phyloP scores from a whole-genome alignment of 306 rosid species.

The Castanea crenata region DNA sequence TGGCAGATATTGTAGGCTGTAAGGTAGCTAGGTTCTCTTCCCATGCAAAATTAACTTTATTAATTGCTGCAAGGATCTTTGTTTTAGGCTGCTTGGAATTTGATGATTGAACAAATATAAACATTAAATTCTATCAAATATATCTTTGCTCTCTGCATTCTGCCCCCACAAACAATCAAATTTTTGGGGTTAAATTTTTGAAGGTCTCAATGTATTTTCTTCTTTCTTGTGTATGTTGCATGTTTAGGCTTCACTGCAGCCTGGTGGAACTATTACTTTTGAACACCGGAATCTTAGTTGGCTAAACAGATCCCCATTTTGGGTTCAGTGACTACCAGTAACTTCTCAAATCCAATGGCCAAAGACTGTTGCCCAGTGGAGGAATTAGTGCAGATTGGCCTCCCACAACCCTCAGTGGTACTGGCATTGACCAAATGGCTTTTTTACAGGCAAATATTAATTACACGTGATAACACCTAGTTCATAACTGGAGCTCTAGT shows the following conservation, averaged over 20 bases:
- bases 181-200: not conserved
- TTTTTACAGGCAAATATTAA: conserved; percentile 88
- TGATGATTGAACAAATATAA: no score
- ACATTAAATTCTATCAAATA: no score
- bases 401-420: conserved; percentile 95
- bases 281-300: conserved; percentile 87
- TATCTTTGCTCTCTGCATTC: not conserved
- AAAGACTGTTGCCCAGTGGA: conserved; percentile 78
- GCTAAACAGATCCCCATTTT: no score
- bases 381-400: conserved; percentile 91
- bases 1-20: no score
- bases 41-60: no score
- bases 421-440: conserved; percentile 88
- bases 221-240: conserved; percentile 12
- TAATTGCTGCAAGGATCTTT: no score
- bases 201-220: conserved; percentile 9
- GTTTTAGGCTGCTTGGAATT: no score
- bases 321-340: no score
- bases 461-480: conserved; percentile 85
- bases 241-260: conserved; percentile 90
- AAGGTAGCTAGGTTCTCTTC: no score
- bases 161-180: not conserved
- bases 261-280: conserved; percentile 85
- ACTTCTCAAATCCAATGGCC: conserved; percentile 85
- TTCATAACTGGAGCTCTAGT: conserved; percentile 86